Conservation (phyloP, 2,329 filamentous ascomycete species). For the Thermothelomyces thermophilus region DNA sequence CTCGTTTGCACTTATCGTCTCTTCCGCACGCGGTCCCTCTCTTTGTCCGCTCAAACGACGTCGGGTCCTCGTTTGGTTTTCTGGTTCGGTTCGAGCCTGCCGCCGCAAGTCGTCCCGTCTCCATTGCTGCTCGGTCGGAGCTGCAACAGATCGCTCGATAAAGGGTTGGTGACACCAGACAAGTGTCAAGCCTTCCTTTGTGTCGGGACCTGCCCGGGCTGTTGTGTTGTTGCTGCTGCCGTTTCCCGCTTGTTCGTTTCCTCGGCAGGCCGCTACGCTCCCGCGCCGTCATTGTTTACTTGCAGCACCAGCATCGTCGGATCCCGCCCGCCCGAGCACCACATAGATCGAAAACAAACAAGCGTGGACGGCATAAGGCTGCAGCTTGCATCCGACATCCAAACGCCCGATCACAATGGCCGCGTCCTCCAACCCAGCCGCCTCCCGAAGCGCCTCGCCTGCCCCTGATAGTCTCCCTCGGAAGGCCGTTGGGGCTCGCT, state of each 20-base stretch:
- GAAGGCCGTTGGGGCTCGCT: constrained; percentile 53
- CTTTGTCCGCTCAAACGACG: constrained; percentile 4
- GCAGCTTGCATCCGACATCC: not conserved
- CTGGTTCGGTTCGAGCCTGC: not conserved
- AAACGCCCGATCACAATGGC: constrained; percentile 29
- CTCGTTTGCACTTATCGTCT: too few relatives aligned
- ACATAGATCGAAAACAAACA: not conserved
- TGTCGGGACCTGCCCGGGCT: too few relatives aligned
- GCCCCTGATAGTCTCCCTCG: constrained; percentile 57
- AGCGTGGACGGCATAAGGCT: not conserved
- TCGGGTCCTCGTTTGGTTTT: too few relatives aligned
- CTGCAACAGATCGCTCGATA: constrained; percentile 3
- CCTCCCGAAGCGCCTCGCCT: constrained; percentile 53
- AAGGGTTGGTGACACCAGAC: too few relatives aligned
- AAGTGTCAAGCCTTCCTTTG: not conserved
- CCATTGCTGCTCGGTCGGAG: not conserved
- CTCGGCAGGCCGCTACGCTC: not conserved
- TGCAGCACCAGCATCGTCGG: not conserved
- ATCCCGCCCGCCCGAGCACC: not conserved
- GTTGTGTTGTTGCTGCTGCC: not conserved
- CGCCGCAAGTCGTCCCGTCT: not conserved
- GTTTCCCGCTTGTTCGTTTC: not conserved
- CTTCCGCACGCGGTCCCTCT: constrained; percentile 5
- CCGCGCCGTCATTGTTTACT: constrained; percentile 5
- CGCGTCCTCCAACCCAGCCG: constrained; percentile 30